Percentiles rank a stretch among this genome's conserved stretches.
phyloP scores from a whole-genome alignment of 2,329 filamentous ascomycete genomes.

The Amesomyces nigricolor region DNA sequence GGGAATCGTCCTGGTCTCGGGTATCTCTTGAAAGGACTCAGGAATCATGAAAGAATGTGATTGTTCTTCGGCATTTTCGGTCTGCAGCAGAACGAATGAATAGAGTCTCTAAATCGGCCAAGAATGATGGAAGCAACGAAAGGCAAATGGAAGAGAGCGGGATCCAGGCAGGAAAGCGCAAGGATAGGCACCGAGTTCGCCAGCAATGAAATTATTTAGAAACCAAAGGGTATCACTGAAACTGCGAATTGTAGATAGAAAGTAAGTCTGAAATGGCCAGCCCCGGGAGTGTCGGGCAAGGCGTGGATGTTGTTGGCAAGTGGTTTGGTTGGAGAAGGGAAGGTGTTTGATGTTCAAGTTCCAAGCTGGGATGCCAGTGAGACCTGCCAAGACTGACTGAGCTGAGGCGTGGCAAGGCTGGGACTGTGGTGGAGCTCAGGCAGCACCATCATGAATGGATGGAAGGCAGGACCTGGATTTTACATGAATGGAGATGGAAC shows the following conservation, averaged over 20 bases:
- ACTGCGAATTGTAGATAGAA: not conserved
- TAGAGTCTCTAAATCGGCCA: too few relatives aligned
- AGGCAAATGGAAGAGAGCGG: too few relatives aligned
- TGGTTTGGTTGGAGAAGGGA: not conserved
- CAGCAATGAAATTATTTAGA: not conserved
- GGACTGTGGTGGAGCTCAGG: not conserved
- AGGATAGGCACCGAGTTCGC: not conserved
- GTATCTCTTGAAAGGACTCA: too few relatives aligned
- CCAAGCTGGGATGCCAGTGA: not conserved
- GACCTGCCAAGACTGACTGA: not conserved
- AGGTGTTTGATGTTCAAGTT: not conserved
- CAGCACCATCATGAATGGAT: not conserved
- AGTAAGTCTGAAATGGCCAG: not conserved
- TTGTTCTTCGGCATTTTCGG: too few relatives aligned
- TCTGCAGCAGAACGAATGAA: too few relatives aligned
- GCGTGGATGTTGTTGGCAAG: not conserved
- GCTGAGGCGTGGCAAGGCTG: not conserved
- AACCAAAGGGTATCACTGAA: constrained; percentile 1
- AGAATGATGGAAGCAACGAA: too few relatives aligned
- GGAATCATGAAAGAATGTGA: too few relatives aligned
- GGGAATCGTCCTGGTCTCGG: too few relatives aligned
- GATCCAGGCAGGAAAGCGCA: not conserved
- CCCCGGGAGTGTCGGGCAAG: not conserved
- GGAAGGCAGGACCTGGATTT: not conserved
- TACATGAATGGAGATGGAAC: too few relatives aligned